Conservation (phyloP, 129 eudicot species). For the Calendula officinalis region DNA sequence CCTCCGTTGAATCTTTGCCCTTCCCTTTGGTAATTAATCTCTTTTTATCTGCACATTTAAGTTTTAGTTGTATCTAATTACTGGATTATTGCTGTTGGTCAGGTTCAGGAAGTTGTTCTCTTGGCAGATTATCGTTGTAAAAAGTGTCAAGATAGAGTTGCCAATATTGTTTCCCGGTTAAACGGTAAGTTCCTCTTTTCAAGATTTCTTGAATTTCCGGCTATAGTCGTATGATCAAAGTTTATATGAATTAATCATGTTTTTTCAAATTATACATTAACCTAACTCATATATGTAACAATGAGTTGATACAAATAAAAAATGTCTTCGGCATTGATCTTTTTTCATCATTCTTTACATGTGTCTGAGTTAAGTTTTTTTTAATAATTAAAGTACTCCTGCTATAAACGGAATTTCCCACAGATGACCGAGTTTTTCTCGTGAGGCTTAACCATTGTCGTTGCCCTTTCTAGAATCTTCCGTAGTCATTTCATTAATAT, state of each 20-base stretch:
- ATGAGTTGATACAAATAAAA: too few species aligned
- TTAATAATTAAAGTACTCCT: too few species aligned
- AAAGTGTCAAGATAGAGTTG: conserved; percentile 30
- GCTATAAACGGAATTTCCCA: too few species aligned
- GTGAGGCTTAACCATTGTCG: too few species aligned
- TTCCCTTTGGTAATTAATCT: conserved; percentile 24
- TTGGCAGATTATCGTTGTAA: conserved; percentile 33
- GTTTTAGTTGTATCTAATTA: neutral
- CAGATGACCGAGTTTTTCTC: too few species aligned
- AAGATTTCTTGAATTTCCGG: conserved; percentile 9
- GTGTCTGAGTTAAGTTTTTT: too few species aligned
- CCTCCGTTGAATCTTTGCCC: conserved; percentile 30
- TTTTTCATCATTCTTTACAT: too few species aligned
- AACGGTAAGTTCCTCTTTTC: conserved; percentile 18
- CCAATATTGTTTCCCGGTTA: conserved; percentile 9
- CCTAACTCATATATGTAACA: too few species aligned
- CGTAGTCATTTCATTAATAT: too few species aligned
- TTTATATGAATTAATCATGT: neutral
- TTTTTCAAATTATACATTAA: too few species aligned
- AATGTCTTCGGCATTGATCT: too few species aligned
- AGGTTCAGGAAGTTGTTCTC: conserved; percentile 30
- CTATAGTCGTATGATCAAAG: neutral
- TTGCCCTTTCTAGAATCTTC: neutral
- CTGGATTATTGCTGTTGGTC: neutral
- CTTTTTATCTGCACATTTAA: neutral